Conservation (phyloP, 495 filamentous ascomycete species). For the Cercophora scortea region DNA sequence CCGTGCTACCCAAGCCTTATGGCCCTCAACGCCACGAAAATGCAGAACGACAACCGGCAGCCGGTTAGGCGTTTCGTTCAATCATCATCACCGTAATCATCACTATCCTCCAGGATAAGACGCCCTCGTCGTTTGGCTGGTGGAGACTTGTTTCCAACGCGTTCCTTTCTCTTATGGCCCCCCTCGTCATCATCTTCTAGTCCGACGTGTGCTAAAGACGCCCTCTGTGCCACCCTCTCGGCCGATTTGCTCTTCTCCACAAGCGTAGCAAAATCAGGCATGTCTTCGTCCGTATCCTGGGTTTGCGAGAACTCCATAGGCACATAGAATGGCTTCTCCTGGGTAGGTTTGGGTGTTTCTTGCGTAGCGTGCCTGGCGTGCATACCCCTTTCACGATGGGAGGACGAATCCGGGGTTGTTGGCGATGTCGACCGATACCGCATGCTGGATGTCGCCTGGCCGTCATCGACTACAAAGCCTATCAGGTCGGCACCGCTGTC, state of each 20-base stretch:
- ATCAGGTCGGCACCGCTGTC: slow-evolving; percentile 38
- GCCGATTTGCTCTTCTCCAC: slow-evolving; percentile 7
- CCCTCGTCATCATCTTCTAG: slow-evolving; percentile 19
- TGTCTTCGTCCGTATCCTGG: slow-evolving; percentile 27
- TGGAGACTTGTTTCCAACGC: neutral
- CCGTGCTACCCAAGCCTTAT: too few species aligned
- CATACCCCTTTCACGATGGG: neutral
- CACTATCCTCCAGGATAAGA: neutral
- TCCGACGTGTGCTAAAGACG: neutral
- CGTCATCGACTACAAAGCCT: slow-evolving; percentile 38
- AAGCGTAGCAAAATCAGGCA: slow-evolving; percentile 30
- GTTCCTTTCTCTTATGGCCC: neutral
- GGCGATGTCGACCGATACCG: slow-evolving; percentile 20
- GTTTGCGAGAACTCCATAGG: slow-evolving; percentile 22
- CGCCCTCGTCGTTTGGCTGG: neutral
- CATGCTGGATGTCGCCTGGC: slow-evolving; percentile 32
- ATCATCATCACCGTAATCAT: neutral
- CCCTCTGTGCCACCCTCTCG: slow-evolving; percentile 3
- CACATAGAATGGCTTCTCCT: slow-evolving; percentile 22
- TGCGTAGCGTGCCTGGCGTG: neutral
- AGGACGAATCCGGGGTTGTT: slow-evolving; percentile 16
- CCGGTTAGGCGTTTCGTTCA: too few species aligned
- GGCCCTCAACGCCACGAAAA: too few species aligned
- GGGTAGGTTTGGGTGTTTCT: neutral
- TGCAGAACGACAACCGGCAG: too few species aligned